Base-by-base conservation (phyloP, 371 early-diverging fungal species). In the Circinella minor region DNA sequence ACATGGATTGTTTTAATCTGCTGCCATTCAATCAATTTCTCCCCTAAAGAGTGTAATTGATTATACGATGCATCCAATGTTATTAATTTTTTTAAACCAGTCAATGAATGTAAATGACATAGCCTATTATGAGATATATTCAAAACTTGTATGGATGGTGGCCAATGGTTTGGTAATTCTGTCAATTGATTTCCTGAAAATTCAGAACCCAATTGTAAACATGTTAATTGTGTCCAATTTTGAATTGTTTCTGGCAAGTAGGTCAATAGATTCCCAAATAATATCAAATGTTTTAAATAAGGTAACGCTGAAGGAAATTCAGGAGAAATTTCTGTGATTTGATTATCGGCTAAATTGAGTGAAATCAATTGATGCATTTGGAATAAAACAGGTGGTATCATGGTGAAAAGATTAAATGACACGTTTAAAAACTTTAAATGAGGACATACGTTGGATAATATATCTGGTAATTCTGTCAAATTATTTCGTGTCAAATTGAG, bases 101-200 rank as follows among this genome's bases (percentile, higher is more conserved):
- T 17, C 7, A 57, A 18, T 18, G 57, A 57, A 7, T 57, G 57
- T n/a, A 57, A 13, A 34, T 57, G 27, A 11, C 14, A 0, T 27
- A 57, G 27, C 7, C 34, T 20, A n/a, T 57, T 57, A 34, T 57
- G 57, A 4, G 57, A 57, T 10, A 57, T 34, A 57, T 57, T 27
- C 57, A 57, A 34, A 8, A 34, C 57, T 34, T 57, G 34, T 34
- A 57, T 8, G 0, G 51, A 8, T 0, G 51, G 51, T 34, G 57
- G 57, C 27, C 18, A 17, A 10, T 27, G 18, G 1, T 27, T 4
- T 10, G 57, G 57, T 34, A 57, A 34, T n/a, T 18, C 14, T 4
- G 57, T 57, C 4, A 57, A n/a, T 34, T 34, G 57, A 57, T 57
- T 57, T 14, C 57, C 57, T n/a, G 34, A 34, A 57, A 57, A 57